These are phyloP conservation scores for Echites panduratus DNA, from an alignment of 257 asterid genomes.

Conservation along the genomic window DNA sequence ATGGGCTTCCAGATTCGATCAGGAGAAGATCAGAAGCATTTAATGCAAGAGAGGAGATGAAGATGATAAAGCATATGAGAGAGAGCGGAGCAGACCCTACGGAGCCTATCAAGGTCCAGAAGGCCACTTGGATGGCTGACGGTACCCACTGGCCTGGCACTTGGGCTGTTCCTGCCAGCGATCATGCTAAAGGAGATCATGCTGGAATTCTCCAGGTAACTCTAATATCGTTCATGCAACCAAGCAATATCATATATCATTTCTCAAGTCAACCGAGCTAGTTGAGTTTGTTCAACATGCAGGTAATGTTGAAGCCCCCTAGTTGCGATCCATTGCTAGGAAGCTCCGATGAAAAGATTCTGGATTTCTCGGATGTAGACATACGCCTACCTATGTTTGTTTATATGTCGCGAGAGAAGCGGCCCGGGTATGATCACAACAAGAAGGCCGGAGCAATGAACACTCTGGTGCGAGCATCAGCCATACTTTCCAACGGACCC, in stretches of 20 bases:
- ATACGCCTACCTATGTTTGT: slow-evolving; percentile 41
- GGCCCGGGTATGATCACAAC: slow-evolving; percentile 39
- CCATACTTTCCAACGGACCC: slow-evolving; percentile 36
- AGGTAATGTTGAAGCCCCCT: slow-evolving; percentile 43
- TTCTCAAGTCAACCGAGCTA: too few species aligned
- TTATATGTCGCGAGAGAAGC: slow-evolving; percentile 38
- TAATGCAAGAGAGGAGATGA: slow-evolving; percentile 40
- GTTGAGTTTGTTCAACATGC: background rate
- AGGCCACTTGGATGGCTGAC: slow-evolving; percentile 48
- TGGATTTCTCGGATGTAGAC: slow-evolving; percentile 32
- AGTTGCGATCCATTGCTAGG: slow-evolving; percentile 32
- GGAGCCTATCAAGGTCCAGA: slow-evolving; percentile 26
- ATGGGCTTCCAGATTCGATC: slow-evolving; percentile 30
- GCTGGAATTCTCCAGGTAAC: slow-evolving; percentile 36
- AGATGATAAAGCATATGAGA: slow-evolving; percentile 33
- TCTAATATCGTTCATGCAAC: background rate
- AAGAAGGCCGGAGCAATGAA: slow-evolving; percentile 47
- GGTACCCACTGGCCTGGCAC: slow-evolving; percentile 45
- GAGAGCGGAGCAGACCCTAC: slow-evolving; percentile 29
- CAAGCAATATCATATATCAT: too few species aligned
- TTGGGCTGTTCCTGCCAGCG: slow-evolving; percentile 22
- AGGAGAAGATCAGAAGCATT: slow-evolving; percentile 37
- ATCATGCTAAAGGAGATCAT: slow-evolving; percentile 39
- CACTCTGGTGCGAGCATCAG: slow-evolving; percentile 34
- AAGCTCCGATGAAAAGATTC: slow-evolving; percentile 18